phyloP scores from a whole-genome alignment of 495 filamentous ascomycete genomes.

The Lindgomyces ingoldianus region DNA sequence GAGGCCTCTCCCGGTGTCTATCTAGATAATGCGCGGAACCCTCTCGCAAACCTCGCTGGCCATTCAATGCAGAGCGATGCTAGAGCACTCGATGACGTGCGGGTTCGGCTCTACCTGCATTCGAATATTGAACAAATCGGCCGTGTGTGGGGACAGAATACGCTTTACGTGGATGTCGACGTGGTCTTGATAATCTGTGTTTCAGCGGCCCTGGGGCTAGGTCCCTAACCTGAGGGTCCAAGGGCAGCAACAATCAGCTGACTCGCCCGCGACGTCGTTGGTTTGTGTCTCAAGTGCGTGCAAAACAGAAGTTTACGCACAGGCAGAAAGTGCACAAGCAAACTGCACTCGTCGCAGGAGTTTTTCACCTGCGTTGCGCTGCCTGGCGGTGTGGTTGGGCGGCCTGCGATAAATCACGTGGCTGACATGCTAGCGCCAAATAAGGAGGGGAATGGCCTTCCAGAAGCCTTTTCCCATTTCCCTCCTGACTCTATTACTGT shows the following conservation, averaged over 20 bases:
- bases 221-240: no score
- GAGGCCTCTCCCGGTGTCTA: no score
- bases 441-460: background rate
- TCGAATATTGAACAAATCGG: background rate
- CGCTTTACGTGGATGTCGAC: background rate
- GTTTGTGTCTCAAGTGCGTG: background rate
- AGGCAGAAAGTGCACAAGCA: background rate
- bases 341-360: background rate
- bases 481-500: background rate
- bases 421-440: background rate
- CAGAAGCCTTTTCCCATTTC: background rate
- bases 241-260: background rate
- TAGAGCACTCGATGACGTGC: no score
- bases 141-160: background rate
- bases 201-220: background rate
- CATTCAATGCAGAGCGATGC: background rate
- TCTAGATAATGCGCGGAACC: no score
- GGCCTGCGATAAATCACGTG: slow-evolving; percentile 1
- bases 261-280: background rate
- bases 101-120: no score
- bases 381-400: background rate
- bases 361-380: background rate
- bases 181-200: background rate
- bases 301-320: background rate
- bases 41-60: no score